These are phyloP conservation scores for Boletellus emodensis DNA, from an alignment of 768 basidiomycete species.

Conservation along the genomic window DNA sequence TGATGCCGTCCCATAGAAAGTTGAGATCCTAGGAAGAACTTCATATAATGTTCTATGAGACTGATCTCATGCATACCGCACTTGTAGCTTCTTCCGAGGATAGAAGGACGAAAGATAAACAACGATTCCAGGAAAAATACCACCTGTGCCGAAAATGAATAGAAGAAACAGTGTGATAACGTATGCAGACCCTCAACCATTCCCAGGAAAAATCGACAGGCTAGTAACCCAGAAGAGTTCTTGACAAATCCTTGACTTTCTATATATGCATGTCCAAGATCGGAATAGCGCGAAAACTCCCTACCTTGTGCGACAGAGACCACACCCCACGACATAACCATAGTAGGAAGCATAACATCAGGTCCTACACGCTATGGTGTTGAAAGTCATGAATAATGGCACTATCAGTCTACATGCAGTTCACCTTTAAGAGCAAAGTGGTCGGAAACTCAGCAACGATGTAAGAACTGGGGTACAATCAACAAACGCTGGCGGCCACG, in stretches of 20 bases:
- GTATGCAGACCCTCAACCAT: constrained; percentile 48
- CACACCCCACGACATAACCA: constrained; percentile 63
- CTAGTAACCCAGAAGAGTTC: constrained; percentile 50
- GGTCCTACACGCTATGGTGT: constrained; percentile 40
- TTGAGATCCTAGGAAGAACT: constrained; percentile 28
- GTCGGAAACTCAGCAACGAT: constrained; percentile 56
- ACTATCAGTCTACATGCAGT: background rate
- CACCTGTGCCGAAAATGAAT: constrained; percentile 34
- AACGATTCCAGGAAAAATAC: constrained; percentile 54
- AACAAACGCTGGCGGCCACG: background rate
- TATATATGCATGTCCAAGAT: background rate
- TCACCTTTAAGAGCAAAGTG: constrained; percentile 51
- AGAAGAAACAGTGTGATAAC: background rate
- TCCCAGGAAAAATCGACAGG: constrained; percentile 48
- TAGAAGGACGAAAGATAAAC: constrained; percentile 53
- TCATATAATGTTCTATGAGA: constrained; percentile 1
- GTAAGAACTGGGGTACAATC: constrained; percentile 35
- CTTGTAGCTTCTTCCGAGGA: constrained; percentile 28
- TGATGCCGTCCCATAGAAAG: constrained; percentile 42
- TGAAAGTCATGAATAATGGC: background rate
- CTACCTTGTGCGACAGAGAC: constrained; percentile 57
- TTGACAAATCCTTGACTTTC: constrained; percentile 39
- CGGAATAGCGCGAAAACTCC: background rate
- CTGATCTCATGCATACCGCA: constrained; percentile 6
- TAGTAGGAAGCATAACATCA: constrained; percentile 53